These are phyloP conservation scores for Rheum nobile DNA, from an alignment of 148 eudicot species.

Conservation along the genomic window DNA sequence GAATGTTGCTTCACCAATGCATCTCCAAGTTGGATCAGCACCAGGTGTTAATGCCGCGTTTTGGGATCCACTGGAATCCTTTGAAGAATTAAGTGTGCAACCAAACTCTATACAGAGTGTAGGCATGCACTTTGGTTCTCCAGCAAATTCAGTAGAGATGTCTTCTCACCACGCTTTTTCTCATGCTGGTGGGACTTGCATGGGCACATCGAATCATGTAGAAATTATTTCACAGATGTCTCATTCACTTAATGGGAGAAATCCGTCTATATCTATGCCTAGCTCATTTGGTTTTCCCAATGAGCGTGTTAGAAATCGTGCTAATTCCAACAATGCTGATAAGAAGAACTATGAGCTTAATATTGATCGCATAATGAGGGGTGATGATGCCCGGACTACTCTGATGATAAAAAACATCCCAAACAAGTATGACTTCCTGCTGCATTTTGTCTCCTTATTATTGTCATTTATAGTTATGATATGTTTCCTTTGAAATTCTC, in stretches of 20 bases:
- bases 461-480: background rate
- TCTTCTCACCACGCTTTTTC: conserved; percentile 29
- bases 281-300: conserved; percentile 40
- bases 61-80: conserved; percentile 31
- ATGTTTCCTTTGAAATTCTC: background rate
- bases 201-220: conserved; percentile 25
- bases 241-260: conserved; percentile 30
- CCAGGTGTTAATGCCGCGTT: conserved; percentile 28
- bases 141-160: conserved; percentile 31
- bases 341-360: conserved; percentile 72
- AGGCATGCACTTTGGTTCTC: conserved; percentile 28
- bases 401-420: conserved; percentile 78
- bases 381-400: conserved; percentile 58
- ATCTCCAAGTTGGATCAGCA: conserved; percentile 42
- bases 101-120: conserved; percentile 25
- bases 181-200: conserved; percentile 19
- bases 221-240: conserved; percentile 31
- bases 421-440: conserved; percentile 42
- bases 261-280: conserved; percentile 26
- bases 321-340: conserved; percentile 37
- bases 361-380: conserved; percentile 50
- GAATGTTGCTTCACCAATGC: conserved; percentile 22
- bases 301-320: conserved; percentile 42
- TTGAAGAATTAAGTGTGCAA: conserved; percentile 28
- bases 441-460: background rate